phyloP scores from a whole-genome alignment of 306 rosid genomes.

The Geum urbanum region DNA sequence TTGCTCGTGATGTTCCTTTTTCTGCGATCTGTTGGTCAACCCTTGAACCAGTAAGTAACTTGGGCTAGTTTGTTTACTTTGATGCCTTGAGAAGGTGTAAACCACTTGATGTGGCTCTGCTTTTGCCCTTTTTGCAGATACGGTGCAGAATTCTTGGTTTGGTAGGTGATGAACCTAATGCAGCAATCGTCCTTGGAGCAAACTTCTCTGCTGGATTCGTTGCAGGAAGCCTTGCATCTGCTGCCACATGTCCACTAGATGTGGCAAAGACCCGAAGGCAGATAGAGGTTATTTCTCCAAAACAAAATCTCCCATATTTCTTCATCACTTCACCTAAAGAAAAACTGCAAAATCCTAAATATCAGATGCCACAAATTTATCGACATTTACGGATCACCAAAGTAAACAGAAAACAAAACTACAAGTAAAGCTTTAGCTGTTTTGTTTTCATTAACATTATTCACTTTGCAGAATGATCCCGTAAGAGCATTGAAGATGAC shows the following conservation, averaged over 20 bases:
- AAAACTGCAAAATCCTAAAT: neutral
- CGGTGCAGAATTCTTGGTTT: slow-evolving; percentile 61
- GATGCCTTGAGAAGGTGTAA: slow-evolving; percentile 21
- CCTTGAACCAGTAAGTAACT: slow-evolving; percentile 77
- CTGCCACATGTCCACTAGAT: slow-evolving; percentile 91
- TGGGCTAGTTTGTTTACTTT: slow-evolving; percentile 10
- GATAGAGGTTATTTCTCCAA: slow-evolving; percentile 64
- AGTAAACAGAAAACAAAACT: neutral
- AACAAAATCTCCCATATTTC: slow-evolving; percentile 6
- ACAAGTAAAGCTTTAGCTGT: neutral
- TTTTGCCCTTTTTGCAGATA: slow-evolving; percentile 34
- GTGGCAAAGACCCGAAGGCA: slow-evolving; percentile 90
- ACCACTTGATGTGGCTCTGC: slow-evolving; percentile 24
- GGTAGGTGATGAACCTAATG: slow-evolving; percentile 56
- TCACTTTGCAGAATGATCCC: slow-evolving; percentile 53
- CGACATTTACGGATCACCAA: neutral
- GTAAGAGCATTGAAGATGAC: slow-evolving; percentile 71
- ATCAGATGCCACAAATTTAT: neutral
- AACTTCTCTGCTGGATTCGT: slow-evolving; percentile 82
- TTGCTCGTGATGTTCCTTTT: slow-evolving; percentile 89
- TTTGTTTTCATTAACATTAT: neutral
- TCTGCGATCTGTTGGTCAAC: slow-evolving; percentile 97
- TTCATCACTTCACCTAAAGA: neutral
- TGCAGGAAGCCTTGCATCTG: slow-evolving; percentile 89
- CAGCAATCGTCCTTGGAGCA: slow-evolving; percentile 56